Evolutionary conservation across 73 alveolate species (phyloP), one percentile per base, ranked within the genome.

Genomic region (Tetrahymena thermophila): DNA sequence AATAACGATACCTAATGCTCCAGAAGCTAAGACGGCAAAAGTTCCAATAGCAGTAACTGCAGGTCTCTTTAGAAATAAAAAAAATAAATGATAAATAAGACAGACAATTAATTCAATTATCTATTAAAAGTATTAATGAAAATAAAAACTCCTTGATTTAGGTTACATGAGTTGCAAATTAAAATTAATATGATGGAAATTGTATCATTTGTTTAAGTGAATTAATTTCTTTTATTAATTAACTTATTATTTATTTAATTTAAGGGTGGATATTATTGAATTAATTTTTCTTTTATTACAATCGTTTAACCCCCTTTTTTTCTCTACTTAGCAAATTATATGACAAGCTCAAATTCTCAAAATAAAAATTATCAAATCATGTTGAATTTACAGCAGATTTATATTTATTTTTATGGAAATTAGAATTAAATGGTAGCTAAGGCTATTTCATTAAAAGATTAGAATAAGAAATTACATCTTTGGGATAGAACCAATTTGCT

Each of bases 401-500:
- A 43, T 1, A 43, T 43, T 6, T 1, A 8, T 50, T n/a, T 34
- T 93, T 21, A 0, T 44, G 23, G 11, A 44, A 55, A 15, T 95
- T 85, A 25, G 93, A 3, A 71, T 57, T 34, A 84, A 95, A 37
- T 37, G 55, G 9, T 95, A 94, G 23, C 34, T 43, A 17, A 95
- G 94, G 23, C 34, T 43, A 17, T 89, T 94, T 42, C 1, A 94
- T 85, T 40, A 10, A 25, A 1, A 71, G 94, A 21, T 85, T 38
- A 5, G 95, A 94, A 6, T 85, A 35, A 9, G 97, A 34, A n/a
- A 89, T 85, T 93, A 97, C 84, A 85, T 97, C 97, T 37, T 96
- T 94, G 34, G 95, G 97, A 15, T 97, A 97, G 93, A 97, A 97
- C 98, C 98, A 97, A 37, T 96, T 94, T 0, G 97, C 98, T 1